Base-by-base conservation (phyloP, 75 land plant genomes). In the Pseudotsuga menziesii region DNA sequence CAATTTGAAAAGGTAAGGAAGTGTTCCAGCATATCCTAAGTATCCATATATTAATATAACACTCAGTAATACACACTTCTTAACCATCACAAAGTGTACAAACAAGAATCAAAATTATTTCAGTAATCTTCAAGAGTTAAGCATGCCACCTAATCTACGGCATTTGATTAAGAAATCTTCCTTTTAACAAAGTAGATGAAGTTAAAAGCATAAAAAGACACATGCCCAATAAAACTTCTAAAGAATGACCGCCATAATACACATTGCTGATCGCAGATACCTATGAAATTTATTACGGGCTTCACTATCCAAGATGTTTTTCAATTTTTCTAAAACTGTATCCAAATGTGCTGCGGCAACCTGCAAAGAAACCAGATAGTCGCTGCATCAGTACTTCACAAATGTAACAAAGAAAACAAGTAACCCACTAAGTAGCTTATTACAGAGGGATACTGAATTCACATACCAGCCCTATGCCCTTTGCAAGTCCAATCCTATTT, bases 261-360 rank as follows among this genome's bases (percentile, higher is more conserved):
- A 58, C 9, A 2, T 17, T 19, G 29, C n/a, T n/a, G n/a, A n/a
- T n/a, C n/a, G n/a, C 11, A 83, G 17, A 66, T 62, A 97, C 99
- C 98, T 92, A 23, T 89, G 93, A 67, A 97, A 85, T 20, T 76
- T 72, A 64, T 80, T 90, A 41, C 77, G 89, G 8, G 89, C 89
- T 77, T 90, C 89, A 82, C 78, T 91, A 60, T 97, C 95, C 61
- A 97, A 79, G 72, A 97, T 93, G 35, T 83, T 82, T 84, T 93
- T 97, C 64, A 97, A 84, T 83, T 92, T 94, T 22, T 92, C 99
- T 74, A 97, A 78, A 13, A 97, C 99, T 35, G 98, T 91, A 81
- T 97, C 99, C 81, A 97, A 78, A 78, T 97, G 99, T 58, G 99
- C 82, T 71, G 99, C 91, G 48, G 99, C 98, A 80, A 97, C 98